Evolutionary conservation across 331 rosid species (phyloP), one percentile per base, ranked within the genome.

Genomic region (Cydonia oblonga): DNA sequence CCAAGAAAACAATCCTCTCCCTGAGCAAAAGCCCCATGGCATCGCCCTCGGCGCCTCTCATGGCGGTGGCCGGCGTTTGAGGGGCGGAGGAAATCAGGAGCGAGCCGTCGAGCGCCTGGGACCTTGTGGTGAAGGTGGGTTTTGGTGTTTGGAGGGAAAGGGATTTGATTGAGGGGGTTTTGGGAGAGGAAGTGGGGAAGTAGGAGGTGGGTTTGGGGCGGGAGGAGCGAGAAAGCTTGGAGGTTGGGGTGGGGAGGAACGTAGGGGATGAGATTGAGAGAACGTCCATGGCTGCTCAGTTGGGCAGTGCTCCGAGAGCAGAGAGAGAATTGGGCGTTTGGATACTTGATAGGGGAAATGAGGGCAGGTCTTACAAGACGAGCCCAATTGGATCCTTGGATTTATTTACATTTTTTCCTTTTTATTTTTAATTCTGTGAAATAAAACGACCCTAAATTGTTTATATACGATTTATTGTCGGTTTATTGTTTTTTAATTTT

Each of bases 1-100:
- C 98, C 76, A 93, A 80, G 79, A 93, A 93, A 26, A 93, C 97
- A 60, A 91, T 91, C 78, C 98, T 91, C 82, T 93, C 98, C 82
- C 88, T 85, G 61, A 93, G 82, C 85, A 93, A 77, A 22, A 93
- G 69, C 9, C 97, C 97, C 98, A 93, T 84, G 51, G 88, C 85
- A 69, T 93, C 98, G 18, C 79, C 76, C 71, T 93, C 95, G 5
- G 91, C 87, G 35, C 91, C 97, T 73, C 89, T 84, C 78, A 57
- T 79, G 61, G 92, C 92, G 28, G 87, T 76, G 9, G 59, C 77
- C 11, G 92, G 95, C 69, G 87, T 64, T 84, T 90, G 97, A 0
- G 95, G 70, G 20, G 84, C 61, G 1, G 91, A 85, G n/a, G 59
- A 60, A 1, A 75, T 59, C 10, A 80, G 74, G 3, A 67, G 42